Base-by-base conservation (phyloP, 805 yeast genomes). In the Lipomyces mesembrius region DNA sequence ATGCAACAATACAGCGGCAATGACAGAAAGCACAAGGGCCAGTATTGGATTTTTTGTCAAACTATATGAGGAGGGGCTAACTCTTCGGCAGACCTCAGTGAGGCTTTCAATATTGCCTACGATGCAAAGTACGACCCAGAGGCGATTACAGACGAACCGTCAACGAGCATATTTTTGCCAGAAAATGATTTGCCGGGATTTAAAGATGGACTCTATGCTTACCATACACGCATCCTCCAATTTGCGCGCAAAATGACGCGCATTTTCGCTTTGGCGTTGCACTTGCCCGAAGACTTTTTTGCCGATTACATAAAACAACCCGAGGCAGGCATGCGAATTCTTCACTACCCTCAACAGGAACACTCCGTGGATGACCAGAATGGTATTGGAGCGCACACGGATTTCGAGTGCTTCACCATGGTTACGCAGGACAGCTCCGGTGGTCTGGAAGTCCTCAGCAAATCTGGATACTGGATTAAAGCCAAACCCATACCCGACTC, bases 381-480 rank as follows among this genome's bases (percentile, higher is more conserved):
- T 60, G 77, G 82, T n/a, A 77, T 79, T 62, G 81, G 80, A 7
- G 79, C 81, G 1, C 82, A 80, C 66, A 78, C 81, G 2, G 82
- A 80, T 64, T 78, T 78, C 65, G 80, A 78, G 20, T 74, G 77
- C 12, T 63, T 80, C 52, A 80, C 82, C 0, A 74, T 80, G 69
- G 68, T 79, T 20, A 66, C 74, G 59, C 81, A 78, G 61, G 82
- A 78, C 61, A 69, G 72, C 25, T 75, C 77, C 55, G 80, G 80
- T 2, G 83, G 82, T 1, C 71, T 80, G 29, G 80, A 80, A 66
- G 82, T 80, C 12, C 74, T 78, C 51, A 75, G 76, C 62, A 74
- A 76, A 39, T 62, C 72, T 8, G 77, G 77, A 9, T 76, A 78
- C 35, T 75, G 75, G 74, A 73, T 79, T 22, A 73, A 75, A 53